These are phyloP conservation scores for Starmerella sirachaensis DNA, from an alignment of 805 yeast species.

Conservation along the genomic window DNA sequence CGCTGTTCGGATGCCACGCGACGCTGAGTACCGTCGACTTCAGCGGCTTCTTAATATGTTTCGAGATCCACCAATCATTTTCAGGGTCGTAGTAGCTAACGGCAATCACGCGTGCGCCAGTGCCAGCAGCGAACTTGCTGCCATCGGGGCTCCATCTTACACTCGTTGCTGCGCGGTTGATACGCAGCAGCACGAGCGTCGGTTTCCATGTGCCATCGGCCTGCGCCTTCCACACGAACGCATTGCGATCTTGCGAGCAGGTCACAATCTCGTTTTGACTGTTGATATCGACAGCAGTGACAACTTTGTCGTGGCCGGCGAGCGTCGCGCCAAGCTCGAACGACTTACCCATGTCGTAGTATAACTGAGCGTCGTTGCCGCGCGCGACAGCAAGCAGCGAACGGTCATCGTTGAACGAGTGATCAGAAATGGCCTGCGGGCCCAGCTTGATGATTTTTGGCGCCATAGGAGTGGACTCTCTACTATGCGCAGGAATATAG, in stretches of 20 bases:
- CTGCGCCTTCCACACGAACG: slow-evolving; percentile 84
- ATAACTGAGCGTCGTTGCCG: slow-evolving; percentile 63
- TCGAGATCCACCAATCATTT: slow-evolving; percentile 99
- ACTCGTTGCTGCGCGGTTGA: slow-evolving; percentile 88
- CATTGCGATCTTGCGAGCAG: slow-evolving; percentile 95
- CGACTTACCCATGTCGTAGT: slow-evolving; percentile 38
- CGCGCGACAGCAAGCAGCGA: slow-evolving; percentile 68
- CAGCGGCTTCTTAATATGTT: slow-evolving; percentile 91
- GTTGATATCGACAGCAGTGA: slow-evolving; percentile 89
- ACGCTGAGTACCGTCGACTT: slow-evolving; percentile 72
- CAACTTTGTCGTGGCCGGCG: slow-evolving; percentile 54
- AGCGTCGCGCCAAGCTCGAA: slow-evolving; percentile 57
- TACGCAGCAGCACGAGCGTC: slow-evolving; percentile 80
- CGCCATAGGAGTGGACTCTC: slow-evolving; percentile 22
- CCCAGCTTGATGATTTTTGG: slow-evolving; percentile 46
- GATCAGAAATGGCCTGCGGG: slow-evolving; percentile 80
- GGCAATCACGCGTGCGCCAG: slow-evolving; percentile 87
- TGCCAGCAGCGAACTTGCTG: slow-evolving; percentile 92
- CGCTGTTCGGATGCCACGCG: slow-evolving; percentile 90
- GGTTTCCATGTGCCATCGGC: slow-evolving; percentile 60
- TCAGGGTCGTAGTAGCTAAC: slow-evolving; percentile 92
- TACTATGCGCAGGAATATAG: slow-evolving; percentile 18
- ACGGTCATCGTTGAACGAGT: slow-evolving; percentile 65
- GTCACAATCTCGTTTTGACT: slow-evolving; percentile 75
- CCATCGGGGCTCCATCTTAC: slow-evolving; percentile 95